phyloP scores from a whole-genome alignment of 2,329 filamentous ascomycete species.

The Botrytis porri region DNA sequence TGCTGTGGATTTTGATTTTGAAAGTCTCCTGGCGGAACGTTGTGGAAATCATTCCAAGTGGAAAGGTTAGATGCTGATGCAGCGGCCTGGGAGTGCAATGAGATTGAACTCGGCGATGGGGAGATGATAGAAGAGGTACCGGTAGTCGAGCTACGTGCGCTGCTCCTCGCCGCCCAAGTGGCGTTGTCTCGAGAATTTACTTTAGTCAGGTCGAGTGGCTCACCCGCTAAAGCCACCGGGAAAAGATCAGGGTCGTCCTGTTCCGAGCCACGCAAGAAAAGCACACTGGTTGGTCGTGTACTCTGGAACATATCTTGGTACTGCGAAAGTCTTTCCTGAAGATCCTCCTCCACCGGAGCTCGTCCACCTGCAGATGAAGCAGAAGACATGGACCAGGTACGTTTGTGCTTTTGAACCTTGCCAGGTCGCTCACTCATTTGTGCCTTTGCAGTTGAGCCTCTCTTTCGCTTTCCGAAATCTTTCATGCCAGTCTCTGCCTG shows the following conservation, averaged over 20 bases:
- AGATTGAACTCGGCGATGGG: constrained; percentile 63
- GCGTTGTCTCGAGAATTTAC: constrained; percentile 40
- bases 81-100: constrained; percentile 54
- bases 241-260: constrained; percentile 76
- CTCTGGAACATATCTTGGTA: constrained; percentile 86
- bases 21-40: constrained; percentile 49
- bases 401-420: constrained; percentile 87
- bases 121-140: constrained; percentile 61
- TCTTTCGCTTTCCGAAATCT: constrained; percentile 64
- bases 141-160: constrained; percentile 55
- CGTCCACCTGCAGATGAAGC: constrained; percentile 59
- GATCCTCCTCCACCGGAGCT: constrained; percentile 65
- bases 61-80: constrained; percentile 37
- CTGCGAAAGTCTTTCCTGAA: constrained; percentile 73
- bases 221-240: constrained; percentile 70
- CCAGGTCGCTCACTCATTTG: constrained; percentile 57
- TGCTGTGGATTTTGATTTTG: constrained; percentile 43
- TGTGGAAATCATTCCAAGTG: constrained; percentile 58
- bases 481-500: constrained; percentile 70
- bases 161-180: constrained; percentile 45
- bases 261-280: constrained; percentile 75
- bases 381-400: constrained; percentile 94
- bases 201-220: constrained; percentile 58
- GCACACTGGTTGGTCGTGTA: constrained; percentile 71
- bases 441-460: constrained; percentile 48